Conservation (phyloP, 1,284 basidiomycete genomes). For the Cystobasidium slooffiae region DNA sequence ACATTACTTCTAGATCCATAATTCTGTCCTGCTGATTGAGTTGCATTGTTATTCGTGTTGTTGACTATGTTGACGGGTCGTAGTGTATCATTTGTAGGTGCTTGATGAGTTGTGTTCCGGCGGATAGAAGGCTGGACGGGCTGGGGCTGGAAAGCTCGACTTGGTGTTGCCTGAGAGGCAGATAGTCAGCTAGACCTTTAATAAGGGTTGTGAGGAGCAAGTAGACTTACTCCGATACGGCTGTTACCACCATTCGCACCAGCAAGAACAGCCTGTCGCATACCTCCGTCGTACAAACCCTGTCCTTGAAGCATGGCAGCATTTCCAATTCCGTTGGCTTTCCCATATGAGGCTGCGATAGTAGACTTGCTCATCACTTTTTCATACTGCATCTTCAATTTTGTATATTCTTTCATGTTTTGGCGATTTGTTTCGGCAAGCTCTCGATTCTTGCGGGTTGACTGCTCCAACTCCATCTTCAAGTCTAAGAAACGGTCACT, state of each 20-base stretch:
- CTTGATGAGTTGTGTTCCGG: not conserved
- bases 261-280: not conserved
- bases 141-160: conserved; percentile 31
- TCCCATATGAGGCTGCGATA: conserved; percentile 6
- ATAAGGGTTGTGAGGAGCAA: not conserved
- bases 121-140: not conserved
- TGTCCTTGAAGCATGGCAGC: not conserved
- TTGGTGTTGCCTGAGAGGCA: conserved; percentile 32
- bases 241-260: not conserved
- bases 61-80: conserved; percentile 17
- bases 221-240: conserved; percentile 9
- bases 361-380: conserved; percentile 34
- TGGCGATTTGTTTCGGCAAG: conserved; percentile 34
- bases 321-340: not conserved
- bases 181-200: not conserved
- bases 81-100: not conserved
- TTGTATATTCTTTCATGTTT: conserved; percentile 44
- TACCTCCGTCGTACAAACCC: not conserved
- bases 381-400: conserved; percentile 43
- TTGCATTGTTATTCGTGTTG: not conserved
- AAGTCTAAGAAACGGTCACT: not conserved
- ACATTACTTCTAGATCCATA: conserved; percentile 14
- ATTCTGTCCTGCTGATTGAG: not conserved
- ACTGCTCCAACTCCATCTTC: conserved; percentile 33
- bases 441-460: conserved; percentile 42